These are phyloP conservation scores for Hondaea fermentalgiana DNA, from an alignment of 108 stramenopile species.

Conservation along the genomic window DNA sequence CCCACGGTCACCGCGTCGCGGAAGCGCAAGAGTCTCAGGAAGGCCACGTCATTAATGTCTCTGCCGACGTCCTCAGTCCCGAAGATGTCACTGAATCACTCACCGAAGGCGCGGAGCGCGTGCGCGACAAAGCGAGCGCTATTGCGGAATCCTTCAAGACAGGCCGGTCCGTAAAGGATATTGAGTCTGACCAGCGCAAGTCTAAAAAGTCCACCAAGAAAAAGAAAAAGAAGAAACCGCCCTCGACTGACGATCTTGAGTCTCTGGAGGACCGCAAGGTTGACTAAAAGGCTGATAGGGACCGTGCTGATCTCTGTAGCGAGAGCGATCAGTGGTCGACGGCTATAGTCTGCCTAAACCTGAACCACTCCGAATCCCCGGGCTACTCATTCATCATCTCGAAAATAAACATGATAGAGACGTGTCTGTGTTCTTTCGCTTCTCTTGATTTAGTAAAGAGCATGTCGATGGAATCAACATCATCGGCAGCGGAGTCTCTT, in stretches of 20 bases:
- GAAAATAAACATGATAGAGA: no score
- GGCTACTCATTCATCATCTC: no score
- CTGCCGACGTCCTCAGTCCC: neutral
- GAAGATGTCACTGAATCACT: neutral
- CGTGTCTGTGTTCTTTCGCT: no score
- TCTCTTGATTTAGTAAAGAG: no score
- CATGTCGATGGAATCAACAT: no score
- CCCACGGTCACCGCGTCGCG: neutral
- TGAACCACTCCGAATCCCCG: no score
- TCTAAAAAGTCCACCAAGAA: neutral
- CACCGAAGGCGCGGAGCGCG: neutral
- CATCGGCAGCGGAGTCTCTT: no score
- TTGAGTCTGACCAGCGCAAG: neutral
- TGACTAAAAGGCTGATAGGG: neutral
- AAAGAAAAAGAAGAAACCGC: neutral
- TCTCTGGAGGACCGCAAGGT: neutral
- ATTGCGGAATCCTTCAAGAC: neutral
- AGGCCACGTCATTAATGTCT: slow-evolving; percentile 2
- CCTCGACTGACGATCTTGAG: neutral
- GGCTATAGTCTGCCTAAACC: no score
- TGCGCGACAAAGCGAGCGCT: neutral
- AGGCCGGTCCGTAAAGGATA: neutral
- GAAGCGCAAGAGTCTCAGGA: neutral
- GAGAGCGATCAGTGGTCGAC: no score
- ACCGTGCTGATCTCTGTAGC: no score